Evolutionary conservation across 2,329 filamentous ascomycete species (phyloP), one percentile per base, ranked within the genome.

Genomic region (Monosporascus sp.): DNA sequence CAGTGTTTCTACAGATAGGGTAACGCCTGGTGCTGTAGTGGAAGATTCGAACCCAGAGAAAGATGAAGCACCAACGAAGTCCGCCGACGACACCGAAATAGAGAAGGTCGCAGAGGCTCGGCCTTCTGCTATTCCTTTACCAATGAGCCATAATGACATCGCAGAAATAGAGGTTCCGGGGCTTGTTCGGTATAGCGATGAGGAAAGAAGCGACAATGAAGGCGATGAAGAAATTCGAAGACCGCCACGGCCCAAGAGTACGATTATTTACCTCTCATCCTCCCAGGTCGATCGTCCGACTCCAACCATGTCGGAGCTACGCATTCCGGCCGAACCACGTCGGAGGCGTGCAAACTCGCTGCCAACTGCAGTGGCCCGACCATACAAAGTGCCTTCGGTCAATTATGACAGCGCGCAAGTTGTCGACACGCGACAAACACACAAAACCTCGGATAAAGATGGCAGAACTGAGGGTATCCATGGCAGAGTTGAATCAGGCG

Each of bases 81-180:
- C 22, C 7, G 22, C 3, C 16, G 24, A 27, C 8, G 43, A 46
- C 11, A 8, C 16, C 43, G 20, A n/a, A 22, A 27, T 9, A 1
- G 11, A n/a, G 11, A 31, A 19, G 5, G 53, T 52, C 7, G 40
- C 37, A 8, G 58, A 61, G 6, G 61, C 71, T 16, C 73, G 81
- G 46, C 79, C 86, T 8, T 79, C 82, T 7, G 76, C 77, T 41
- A 80, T 92, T 56, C 84, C 89, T n/a, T 73, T 94, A 9, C 89
- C 89, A 0, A 74, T 86, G 41, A 76, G 76, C 24, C 77, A 83
- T 37, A 79, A 84, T 48, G 90, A 95, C 64, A 73, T 93, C 7
- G 80, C 86, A 46, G 90, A 95, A 66, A 94, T 95, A 43, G 88
- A 94, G 64, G 81, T 91, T 45, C 88, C 88, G 3, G 88, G 87